A percentile compares a stretch with the other conserved stretches of the same genome.
Conservation (phyloP, 2,329 filamentous ascomycete species). For the Epichloe uncinata region DNA sequence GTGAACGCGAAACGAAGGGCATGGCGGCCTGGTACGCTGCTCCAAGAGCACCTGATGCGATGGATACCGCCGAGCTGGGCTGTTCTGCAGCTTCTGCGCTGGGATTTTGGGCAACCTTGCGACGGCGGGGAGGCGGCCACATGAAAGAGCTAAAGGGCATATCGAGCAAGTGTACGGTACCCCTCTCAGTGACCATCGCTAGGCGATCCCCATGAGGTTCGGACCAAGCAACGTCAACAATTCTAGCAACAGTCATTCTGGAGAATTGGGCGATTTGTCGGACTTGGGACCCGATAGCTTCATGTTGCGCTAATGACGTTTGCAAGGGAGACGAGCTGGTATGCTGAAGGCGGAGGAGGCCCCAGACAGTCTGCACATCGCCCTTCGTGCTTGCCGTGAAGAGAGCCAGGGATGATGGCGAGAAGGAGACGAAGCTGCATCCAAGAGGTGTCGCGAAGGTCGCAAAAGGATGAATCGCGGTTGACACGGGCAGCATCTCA, state of each 20-base stretch:
- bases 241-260: constrained; percentile 79
- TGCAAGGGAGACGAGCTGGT: constrained; percentile 49
- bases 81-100: constrained; percentile 35
- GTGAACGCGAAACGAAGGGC: constrained; percentile 41
- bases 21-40: constrained; percentile 58
- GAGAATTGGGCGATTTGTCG: constrained; percentile 81
- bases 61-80: constrained; percentile 45
- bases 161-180: constrained; percentile 89
- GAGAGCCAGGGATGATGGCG: constrained; percentile 57
- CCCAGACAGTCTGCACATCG: constrained; percentile 75
- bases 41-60: constrained; percentile 57
- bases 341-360: constrained; percentile 53
- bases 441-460: constrained; percentile 61
- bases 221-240: constrained; percentile 84
- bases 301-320: constrained; percentile 29
- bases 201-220: constrained; percentile 67
- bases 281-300: constrained; percentile 43
- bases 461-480: constrained; percentile 47
- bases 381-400: constrained; percentile 73
- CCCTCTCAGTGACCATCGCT: constrained; percentile 83
- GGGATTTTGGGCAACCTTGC: constrained; percentile 29
- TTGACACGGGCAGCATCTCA: constrained; percentile 40
- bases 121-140: constrained; percentile 64
- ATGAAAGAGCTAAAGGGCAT: constrained; percentile 70
- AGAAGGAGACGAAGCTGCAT: constrained; percentile 70